Conservation (phyloP, 2,329 filamentous ascomycete species). For the Botrytis byssoidea region DNA sequence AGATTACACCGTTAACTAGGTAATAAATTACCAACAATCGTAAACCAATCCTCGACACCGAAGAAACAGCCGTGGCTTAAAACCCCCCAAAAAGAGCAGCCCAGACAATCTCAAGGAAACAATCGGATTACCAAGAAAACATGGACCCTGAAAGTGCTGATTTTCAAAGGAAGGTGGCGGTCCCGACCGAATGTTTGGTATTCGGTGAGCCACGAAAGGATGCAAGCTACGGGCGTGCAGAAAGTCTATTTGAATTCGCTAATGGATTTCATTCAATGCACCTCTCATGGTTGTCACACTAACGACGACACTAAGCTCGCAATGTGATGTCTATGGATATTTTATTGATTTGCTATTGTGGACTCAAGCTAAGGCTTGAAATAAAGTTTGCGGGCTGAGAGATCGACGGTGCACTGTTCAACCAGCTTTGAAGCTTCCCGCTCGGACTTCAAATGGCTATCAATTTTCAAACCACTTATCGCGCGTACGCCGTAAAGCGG, state of each 20-base stretch:
- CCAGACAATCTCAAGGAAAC: neutral
- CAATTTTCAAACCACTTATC: neutral
- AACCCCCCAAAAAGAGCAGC: neutral
- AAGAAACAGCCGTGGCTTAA: neutral
- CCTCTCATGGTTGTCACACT: neutral
- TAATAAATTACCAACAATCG: neutral
- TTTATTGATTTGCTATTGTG: neutral
- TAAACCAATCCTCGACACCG: neutral
- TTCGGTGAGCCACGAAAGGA: neutral
- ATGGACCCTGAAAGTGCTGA: neutral
- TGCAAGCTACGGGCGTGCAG: conserved; percentile 4
- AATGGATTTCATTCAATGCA: neutral
- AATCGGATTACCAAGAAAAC: neutral
- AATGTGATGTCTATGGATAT: neutral
- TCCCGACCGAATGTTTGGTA: neutral
- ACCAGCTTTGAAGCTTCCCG: neutral
- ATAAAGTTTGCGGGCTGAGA: conserved; percentile 1
- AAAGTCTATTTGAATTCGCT: neutral
- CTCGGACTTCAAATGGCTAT: neutral
- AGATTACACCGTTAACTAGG: neutral
- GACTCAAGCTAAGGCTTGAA: neutral
- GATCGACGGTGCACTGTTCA: conserved; percentile 11
- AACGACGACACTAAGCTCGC: neutral
- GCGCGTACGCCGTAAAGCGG: neutral
- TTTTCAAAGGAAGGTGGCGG: neutral